Conservation (phyloP, 257 asterid species). For the Petunia secreta region DNA sequence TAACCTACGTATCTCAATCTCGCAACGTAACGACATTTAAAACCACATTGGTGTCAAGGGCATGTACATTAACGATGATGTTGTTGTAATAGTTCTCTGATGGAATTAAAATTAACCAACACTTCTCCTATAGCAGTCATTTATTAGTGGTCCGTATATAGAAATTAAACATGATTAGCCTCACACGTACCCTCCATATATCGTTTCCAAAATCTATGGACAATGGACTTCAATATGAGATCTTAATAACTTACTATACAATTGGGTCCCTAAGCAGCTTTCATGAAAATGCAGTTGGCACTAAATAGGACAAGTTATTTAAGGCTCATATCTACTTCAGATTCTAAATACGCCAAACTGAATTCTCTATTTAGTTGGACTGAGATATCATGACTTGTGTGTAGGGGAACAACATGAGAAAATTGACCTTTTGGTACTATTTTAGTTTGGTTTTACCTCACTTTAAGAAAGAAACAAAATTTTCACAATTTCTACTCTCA, state of each 20-base stretch:
- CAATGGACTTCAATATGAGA: background rate
- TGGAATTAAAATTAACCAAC: too few relatives aligned
- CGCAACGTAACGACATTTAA: too few relatives aligned
- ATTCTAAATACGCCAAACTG: background rate
- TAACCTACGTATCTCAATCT: too few relatives aligned
- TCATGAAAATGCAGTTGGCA: background rate
- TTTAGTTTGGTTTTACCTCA: background rate
- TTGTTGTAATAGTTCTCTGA: too few relatives aligned
- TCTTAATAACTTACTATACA: background rate
- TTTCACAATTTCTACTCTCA: too few relatives aligned
- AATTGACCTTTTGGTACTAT: background rate
- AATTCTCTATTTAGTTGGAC: background rate
- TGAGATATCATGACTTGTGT: background rate
- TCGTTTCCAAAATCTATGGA: background rate
- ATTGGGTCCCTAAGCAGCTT: background rate
- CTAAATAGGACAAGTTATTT: constrained; percentile 4
- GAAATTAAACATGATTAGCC: background rate
- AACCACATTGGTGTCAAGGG: too few relatives aligned
- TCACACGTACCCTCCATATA: constrained; percentile 7
- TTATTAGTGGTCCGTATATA: background rate
- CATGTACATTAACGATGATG: too few relatives aligned
- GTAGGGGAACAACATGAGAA: background rate
- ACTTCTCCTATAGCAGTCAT: background rate
- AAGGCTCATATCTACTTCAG: constrained; percentile 5
- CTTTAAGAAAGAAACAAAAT: too few relatives aligned